Conservation (phyloP, 352 stramenopile genomes). For the Phytophthora parvispora region DNA sequence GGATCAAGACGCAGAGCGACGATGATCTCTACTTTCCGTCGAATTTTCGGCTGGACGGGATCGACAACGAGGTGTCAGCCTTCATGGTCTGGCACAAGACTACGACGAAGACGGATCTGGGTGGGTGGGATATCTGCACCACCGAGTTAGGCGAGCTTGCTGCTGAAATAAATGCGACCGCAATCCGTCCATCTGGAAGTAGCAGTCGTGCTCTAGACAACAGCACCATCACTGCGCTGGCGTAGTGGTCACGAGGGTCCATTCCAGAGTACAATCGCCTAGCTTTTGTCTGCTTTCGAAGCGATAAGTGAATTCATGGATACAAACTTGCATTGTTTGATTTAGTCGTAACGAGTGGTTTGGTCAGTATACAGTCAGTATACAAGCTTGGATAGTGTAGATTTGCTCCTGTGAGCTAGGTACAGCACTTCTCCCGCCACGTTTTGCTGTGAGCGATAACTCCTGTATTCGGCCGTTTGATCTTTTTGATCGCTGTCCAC, state of each 20-base stretch:
- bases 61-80: constrained; percentile 5
- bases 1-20: constrained; percentile 2
- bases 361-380: too few relatives aligned
- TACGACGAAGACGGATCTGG: neutral
- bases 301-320: too few relatives aligned
- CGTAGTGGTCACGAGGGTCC: too few relatives aligned
- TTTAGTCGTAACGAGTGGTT: too few relatives aligned
- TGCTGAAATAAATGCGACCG: neutral
- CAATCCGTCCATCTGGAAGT: neutral
- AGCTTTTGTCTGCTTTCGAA: too few relatives aligned
- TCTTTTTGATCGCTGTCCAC: neutral
- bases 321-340: too few relatives aligned
- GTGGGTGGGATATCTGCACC: neutral
- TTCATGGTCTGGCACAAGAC: constrained; percentile 3
- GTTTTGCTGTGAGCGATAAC: too few relatives aligned
- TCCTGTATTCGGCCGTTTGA: neutral
- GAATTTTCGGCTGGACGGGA: constrained; percentile 11
- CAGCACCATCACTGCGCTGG: neutral
- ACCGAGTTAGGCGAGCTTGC: neutral
- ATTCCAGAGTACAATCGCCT: too few relatives aligned
- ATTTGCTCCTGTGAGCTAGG: too few relatives aligned
- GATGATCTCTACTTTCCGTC: neutral
- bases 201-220: neutral
- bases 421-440: too few relatives aligned
- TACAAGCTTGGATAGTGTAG: too few relatives aligned